These are phyloP conservation scores for Rhododendron molle DNA, from an alignment of 148 eudicot species.

Conservation along the genomic window DNA sequence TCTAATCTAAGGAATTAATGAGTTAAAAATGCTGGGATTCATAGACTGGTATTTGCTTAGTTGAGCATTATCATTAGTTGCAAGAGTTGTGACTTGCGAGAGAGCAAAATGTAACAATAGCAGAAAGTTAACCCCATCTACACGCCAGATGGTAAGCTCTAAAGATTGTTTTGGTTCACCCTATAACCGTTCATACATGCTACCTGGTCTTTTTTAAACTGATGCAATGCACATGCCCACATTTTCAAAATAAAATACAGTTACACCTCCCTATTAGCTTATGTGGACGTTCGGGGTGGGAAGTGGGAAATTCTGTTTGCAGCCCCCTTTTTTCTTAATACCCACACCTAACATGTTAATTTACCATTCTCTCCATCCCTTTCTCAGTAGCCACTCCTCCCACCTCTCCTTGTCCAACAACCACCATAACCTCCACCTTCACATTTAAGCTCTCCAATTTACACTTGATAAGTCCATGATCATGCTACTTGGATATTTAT, in stretches of 20 bases:
- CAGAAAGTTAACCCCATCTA: background rate
- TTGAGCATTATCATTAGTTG: background rate
- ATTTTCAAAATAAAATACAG: background rate
- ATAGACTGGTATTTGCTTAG: background rate
- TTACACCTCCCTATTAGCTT: background rate
- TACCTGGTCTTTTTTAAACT: background rate
- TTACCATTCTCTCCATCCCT: too few relatives aligned
- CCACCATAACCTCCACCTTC: too few relatives aligned
- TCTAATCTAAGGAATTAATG: background rate
- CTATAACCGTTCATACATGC: background rate
- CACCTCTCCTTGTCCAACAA: too few relatives aligned
- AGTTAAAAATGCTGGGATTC: background rate
- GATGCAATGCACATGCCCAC: background rate
- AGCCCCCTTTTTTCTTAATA: too few relatives aligned
- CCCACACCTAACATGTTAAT: too few relatives aligned
- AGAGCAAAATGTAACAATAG: background rate
- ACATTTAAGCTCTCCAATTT: too few relatives aligned
- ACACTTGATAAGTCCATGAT: too few relatives aligned
- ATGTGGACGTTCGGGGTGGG: too few relatives aligned
- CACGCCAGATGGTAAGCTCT: background rate
- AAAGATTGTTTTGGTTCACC: background rate
- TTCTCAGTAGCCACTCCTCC: too few relatives aligned
- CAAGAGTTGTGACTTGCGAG: background rate
- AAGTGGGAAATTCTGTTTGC: too few relatives aligned
- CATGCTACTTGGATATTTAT: too few relatives aligned